phyloP scores from a whole-genome alignment of 1,284 basidiomycete species.

The Coriolopsis trogii region DNA sequence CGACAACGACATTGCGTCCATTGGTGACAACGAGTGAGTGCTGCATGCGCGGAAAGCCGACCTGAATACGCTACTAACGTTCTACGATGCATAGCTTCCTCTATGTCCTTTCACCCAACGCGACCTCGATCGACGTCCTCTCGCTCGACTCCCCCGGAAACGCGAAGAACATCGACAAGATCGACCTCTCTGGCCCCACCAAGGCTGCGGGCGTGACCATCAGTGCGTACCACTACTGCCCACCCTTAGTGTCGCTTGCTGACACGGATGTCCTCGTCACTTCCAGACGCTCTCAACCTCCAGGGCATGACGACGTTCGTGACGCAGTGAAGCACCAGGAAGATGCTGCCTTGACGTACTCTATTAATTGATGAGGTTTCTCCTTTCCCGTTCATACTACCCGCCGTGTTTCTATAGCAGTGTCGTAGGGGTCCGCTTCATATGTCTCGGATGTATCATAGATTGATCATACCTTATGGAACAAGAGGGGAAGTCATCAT shows the following conservation, averaged over 20 bases:
- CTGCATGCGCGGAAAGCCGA: too few relatives aligned
- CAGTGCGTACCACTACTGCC: conserved; percentile 31
- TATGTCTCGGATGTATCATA: conserved; percentile 10
- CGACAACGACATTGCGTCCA: conserved; percentile 47
- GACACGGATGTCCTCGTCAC: not conserved
- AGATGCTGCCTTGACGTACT: not conserved
- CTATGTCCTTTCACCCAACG: conserved; percentile 45
- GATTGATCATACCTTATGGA: not conserved
- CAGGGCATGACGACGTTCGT: conserved; percentile 48
- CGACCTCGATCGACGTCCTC: conserved; percentile 43
- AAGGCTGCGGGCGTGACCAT: conserved; percentile 41
- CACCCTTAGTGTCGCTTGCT: not conserved
- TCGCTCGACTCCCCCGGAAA: conserved; percentile 45
- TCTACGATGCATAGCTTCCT: conserved; percentile 48
- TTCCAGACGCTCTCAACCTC: conserved; percentile 39
- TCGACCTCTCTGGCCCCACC: conserved; percentile 42
- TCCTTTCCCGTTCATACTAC: too few relatives aligned
- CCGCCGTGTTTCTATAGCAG: not conserved
- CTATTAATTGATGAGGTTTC: not conserved
- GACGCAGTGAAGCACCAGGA: conserved; percentile 13
- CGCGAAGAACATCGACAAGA: conserved; percentile 41
- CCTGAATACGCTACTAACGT: too few relatives aligned
- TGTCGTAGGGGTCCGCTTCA: not conserved
- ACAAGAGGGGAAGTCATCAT: too few relatives aligned
- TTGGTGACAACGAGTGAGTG: conserved; percentile 49